Evolutionary conservation across 2,329 filamentous ascomycete species (phyloP).

Genomic region (Cercospora sp.): DNA sequence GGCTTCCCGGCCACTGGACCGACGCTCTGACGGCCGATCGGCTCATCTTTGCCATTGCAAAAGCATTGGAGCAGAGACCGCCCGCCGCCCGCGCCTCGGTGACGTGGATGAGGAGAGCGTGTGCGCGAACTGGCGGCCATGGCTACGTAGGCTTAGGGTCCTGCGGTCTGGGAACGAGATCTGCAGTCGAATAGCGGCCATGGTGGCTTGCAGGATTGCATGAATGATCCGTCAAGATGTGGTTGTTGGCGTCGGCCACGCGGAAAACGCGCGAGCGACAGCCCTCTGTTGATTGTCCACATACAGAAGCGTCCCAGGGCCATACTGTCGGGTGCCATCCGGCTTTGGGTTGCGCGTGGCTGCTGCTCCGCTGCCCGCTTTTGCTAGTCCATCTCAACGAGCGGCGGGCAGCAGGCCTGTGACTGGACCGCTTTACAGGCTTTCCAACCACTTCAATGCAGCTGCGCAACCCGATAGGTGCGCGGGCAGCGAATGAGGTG

Average conservation of each 20-base stretch:
- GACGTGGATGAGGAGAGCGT: background rate
- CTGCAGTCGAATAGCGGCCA: background rate
- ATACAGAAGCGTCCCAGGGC: background rate
- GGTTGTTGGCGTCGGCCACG: background rate
- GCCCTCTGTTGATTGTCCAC: background rate
- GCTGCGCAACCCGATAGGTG: constrained; percentile 3
- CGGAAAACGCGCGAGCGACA: background rate
- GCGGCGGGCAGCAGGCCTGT: background rate
- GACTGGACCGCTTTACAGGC: constrained; percentile 1
- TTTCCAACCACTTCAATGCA: constrained; percentile 1
- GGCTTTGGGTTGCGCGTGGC: constrained; percentile 7
- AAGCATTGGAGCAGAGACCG: background rate
- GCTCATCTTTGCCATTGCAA: background rate
- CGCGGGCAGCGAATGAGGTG: constrained; percentile 9
- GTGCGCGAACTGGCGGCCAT: background rate
- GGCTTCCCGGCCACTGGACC: background rate
- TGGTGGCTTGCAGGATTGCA: constrained; percentile 5
- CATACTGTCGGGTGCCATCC: constrained; percentile 2
- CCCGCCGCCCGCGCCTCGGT: background rate
- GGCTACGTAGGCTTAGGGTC: background rate
- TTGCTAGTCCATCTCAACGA: constrained; percentile 4
- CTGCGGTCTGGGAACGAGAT: background rate
- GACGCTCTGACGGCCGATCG: background rate
- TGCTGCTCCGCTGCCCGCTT: constrained; percentile 13
- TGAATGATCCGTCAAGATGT: background rate